Conservation (phyloP, 768 basidiomycete genomes). For the Agrocybe pediades region DNA sequence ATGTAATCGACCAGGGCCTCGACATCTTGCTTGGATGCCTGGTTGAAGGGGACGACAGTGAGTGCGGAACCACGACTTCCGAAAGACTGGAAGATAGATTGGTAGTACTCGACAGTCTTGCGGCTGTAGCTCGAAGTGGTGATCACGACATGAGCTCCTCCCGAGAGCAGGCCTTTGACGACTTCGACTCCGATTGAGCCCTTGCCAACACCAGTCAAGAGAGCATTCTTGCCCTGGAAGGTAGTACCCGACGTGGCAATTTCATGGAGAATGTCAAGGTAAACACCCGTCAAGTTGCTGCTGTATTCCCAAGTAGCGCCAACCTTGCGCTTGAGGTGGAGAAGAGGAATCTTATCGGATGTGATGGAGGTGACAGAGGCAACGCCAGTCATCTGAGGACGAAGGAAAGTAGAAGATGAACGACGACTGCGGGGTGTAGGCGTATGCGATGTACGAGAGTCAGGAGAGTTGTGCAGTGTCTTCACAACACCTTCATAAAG, state of each 20-base stretch:
- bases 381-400: conserved; percentile 79
- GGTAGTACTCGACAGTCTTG: conserved; percentile 96
- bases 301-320: conserved; percentile 96
- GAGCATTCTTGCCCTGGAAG: conserved; percentile 98
- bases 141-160: conserved; percentile 95
- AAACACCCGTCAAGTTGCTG: conserved; percentile 92
- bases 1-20: conserved; percentile 99
- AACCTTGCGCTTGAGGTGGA: conserved; percentile 96
- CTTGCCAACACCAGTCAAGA: conserved; percentile 96
- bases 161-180: conserved; percentile 93
- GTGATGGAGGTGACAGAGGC: conserved; percentile 74
- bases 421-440: conserved; percentile 68
- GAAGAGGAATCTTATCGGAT: conserved; percentile 89
- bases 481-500: conserved; percentile 97
- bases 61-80: conserved; percentile 96
- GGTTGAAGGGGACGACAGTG: conserved; percentile 98
- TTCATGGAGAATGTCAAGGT: conserved; percentile 96
- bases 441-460: conserved; percentile 52
- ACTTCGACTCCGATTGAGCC: conserved; percentile 98
- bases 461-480: conserved; percentile 81
- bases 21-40: conserved; percentile 97
- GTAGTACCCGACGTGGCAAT: conserved; percentile 98
- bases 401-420: conserved; percentile 95
- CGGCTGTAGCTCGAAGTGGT: conserved; percentile 98
- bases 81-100: conserved; percentile 93